Percentiles rank a stretch among this genome's conserved stretches.
These are phyloP conservation scores for Arabidopsis arenosa DNA, from an alignment of 345 rosid species.

Conservation along the genomic window DNA sequence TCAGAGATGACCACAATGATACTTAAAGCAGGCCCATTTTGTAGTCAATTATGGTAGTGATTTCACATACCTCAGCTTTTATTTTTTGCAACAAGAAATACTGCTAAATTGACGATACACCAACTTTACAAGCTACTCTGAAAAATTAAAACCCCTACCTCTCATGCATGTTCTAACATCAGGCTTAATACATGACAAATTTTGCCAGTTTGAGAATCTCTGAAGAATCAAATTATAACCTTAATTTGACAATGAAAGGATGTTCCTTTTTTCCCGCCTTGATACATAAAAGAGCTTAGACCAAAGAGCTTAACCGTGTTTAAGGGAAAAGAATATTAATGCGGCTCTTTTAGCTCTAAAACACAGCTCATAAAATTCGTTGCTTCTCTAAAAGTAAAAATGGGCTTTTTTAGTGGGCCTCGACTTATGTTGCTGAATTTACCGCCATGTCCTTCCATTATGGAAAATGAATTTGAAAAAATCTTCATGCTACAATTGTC, in stretches of 20 bases:
- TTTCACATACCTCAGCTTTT: slow-evolving; percentile 11
- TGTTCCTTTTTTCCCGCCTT: slow-evolving; percentile 12
- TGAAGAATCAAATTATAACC: neutral
- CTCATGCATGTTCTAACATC: neutral
- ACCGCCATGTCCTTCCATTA: slow-evolving; percentile 20
- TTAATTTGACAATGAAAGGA: neutral
- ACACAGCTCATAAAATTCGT: slow-evolving; percentile 29
- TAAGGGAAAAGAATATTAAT: slow-evolving; percentile 9
- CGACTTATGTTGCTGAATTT: neutral
- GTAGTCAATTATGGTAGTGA: slow-evolving; percentile 1
- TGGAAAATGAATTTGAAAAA: neutral
- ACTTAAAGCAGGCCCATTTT: neutral
- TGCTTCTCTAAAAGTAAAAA: slow-evolving; percentile 40
- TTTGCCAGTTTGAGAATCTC: neutral
- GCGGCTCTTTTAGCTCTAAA: neutral
- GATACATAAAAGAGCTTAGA: neutral
- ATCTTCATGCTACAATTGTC: neutral
- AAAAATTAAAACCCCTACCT: neutral
- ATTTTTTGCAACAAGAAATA: neutral
- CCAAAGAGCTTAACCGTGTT: neutral
- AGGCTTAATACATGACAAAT: neutral
- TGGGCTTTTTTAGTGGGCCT: slow-evolving; percentile 34
- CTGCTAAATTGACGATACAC: too few species aligned
- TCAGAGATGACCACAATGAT: neutral
- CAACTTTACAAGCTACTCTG: neutral